phyloP scores from a whole-genome alignment of 768 basidiomycete species.

The Pleurotus giganteus region DNA sequence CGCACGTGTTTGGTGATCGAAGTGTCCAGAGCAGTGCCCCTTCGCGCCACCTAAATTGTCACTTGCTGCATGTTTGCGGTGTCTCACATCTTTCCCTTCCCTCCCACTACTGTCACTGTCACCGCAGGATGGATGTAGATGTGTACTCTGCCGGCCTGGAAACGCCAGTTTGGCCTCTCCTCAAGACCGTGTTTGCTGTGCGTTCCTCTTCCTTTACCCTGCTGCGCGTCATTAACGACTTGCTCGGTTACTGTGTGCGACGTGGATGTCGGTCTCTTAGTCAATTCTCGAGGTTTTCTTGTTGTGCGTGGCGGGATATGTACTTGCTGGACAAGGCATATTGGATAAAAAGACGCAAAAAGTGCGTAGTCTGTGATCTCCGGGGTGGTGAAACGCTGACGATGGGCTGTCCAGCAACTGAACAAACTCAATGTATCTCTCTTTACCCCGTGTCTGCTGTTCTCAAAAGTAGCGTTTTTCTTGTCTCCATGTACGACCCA shows the following conservation, averaged over 20 bases:
- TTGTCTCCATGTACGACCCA: slow-evolving; percentile 62
- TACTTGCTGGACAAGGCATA: slow-evolving; percentile 75
- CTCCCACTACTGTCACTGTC: slow-evolving; percentile 7
- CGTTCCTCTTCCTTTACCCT: slow-evolving; percentile 14
- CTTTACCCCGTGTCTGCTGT: slow-evolving; percentile 85
- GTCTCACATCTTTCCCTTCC: background rate
- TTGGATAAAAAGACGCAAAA: slow-evolving; percentile 90
- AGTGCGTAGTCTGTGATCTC: slow-evolving; percentile 37
- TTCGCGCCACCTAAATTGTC: background rate
- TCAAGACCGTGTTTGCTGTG: slow-evolving; percentile 60
- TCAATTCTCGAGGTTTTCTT: slow-evolving; percentile 89
- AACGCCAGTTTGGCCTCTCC: slow-evolving; percentile 41
- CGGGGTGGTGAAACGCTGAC: slow-evolving; percentile 9
- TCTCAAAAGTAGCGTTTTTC: slow-evolving; percentile 95
- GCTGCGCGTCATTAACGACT: slow-evolving; percentile 10
- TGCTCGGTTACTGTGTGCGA: background rate
- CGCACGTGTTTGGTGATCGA: background rate
- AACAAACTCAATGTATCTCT: slow-evolving; percentile 85
- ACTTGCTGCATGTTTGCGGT: slow-evolving; percentile 3
- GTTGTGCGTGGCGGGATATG: slow-evolving; percentile 80
- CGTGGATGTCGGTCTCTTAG: slow-evolving; percentile 33
- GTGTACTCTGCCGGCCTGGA: slow-evolving; percentile 5
- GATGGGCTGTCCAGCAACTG: slow-evolving; percentile 49
- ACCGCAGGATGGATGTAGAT: slow-evolving; percentile 6
- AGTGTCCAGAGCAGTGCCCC: background rate